These are phyloP conservation scores for Flaveria sonorensis DNA, from an alignment of 129 eudicot genomes.

Conservation along the genomic window DNA sequence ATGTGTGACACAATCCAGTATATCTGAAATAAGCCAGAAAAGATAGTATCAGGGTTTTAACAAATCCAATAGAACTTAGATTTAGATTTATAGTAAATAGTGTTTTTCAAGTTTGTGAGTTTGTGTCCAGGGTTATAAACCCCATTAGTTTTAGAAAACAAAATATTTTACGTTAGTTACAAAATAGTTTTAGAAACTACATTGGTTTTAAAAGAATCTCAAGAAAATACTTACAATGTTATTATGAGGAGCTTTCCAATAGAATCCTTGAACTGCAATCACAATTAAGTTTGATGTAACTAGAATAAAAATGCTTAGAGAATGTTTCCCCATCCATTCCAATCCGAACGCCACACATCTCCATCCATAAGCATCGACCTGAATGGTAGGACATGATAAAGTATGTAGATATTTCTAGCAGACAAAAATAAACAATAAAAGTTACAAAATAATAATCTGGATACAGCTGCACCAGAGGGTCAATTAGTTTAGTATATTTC, in stretches of 20 bases:
- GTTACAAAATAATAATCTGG: constrained; percentile 7
- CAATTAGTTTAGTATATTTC: neutral
- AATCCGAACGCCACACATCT: constrained; percentile 45
- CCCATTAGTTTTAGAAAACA: neutral
- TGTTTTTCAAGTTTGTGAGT: neutral
- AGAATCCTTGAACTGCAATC: constrained; percentile 69
- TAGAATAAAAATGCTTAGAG: constrained; percentile 62
- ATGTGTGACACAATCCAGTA: constrained; percentile 58
- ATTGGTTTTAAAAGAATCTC: neutral
- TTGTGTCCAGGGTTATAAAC: neutral
- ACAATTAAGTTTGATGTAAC: constrained; percentile 71
- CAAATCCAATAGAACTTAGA: neutral
- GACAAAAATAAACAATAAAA: constrained; percentile 1
- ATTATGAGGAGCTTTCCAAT: constrained; percentile 59
- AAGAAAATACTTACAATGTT: constrained; percentile 57
- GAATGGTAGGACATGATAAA: constrained; percentile 14
- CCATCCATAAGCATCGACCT: constrained; percentile 77
- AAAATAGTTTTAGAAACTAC: neutral
- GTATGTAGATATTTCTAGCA: constrained; percentile 1
- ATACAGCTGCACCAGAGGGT: constrained; percentile 15
- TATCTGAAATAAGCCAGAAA: constrained; percentile 40
- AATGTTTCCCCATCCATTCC: constrained; percentile 86
- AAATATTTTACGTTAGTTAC: neutral
- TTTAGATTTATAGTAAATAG: neutral
- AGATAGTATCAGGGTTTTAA: neutral